Evolutionary conservation across 2,329 filamentous ascomycete species (phyloP).

Genomic region (Epichloe coenophiala): DNA sequence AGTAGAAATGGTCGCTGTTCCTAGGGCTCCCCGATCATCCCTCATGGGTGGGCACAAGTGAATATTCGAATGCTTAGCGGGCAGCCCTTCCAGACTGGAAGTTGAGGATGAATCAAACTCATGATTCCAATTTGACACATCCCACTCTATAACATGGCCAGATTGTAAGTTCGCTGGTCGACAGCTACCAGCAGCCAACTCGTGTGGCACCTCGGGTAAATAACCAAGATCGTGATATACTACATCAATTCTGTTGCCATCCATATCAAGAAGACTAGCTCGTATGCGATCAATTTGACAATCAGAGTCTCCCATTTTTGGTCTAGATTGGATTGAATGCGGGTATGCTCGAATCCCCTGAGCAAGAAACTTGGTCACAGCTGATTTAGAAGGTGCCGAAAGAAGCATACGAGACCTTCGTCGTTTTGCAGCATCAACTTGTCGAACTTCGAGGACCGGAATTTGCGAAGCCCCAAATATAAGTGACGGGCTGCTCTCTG

Average conservation of each 20-base stretch:
- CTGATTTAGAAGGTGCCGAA: conserved; percentile 49
- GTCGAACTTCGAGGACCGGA: conserved; percentile 32
- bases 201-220: conserved; percentile 2
- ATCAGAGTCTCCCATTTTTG: not conserved
- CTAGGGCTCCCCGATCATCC: not conserved
- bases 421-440: conserved; percentile 21
- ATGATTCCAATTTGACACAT: not conserved
- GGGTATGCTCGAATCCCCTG: conserved; percentile 50
- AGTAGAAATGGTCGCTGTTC: conserved; percentile 39
- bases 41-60: not conserved
- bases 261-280: conserved; percentile 59
- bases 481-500: conserved; percentile 18
- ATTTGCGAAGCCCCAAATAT: conserved; percentile 25
- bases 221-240: conserved; percentile 35
- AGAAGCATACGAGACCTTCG: conserved; percentile 45
- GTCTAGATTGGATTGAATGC: conserved; percentile 26
- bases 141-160: not conserved
- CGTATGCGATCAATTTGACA: conserved; percentile 10
- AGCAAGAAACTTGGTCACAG: conserved; percentile 60
- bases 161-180: not conserved
- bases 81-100: not conserved
- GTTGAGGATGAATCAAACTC: not conserved
- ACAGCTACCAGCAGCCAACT: not conserved
- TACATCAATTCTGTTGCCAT: conserved; percentile 75
- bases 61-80: not conserved